These are phyloP conservation scores for Schizophyllum commune DNA, from an alignment of 1,284 basidiomycete species.

Conservation along the genomic window DNA sequence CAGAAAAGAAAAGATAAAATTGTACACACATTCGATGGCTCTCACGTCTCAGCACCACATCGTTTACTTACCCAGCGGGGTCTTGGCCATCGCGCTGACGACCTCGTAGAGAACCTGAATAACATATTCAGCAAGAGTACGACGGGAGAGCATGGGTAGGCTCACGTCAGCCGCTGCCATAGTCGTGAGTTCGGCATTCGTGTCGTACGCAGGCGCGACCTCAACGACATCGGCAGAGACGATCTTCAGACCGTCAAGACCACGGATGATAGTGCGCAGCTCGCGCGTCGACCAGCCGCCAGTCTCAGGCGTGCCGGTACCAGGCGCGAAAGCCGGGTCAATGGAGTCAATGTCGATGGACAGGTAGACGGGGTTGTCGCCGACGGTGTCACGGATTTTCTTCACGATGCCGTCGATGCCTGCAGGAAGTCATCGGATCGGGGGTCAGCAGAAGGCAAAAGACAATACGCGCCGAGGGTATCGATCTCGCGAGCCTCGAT, in stretches of 20 bases:
- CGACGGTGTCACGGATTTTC: slow-evolving; percentile 16
- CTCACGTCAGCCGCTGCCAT: slow-evolving; percentile 68
- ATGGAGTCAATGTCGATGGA: slow-evolving; percentile 70
- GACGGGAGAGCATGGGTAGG: too few species aligned
- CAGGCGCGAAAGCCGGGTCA: slow-evolving; percentile 74
- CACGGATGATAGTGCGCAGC: slow-evolving; percentile 64
- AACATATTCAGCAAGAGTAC: background rate
- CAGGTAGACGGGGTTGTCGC: slow-evolving; percentile 22
- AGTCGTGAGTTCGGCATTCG: slow-evolving; percentile 70
- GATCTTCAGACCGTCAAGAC: slow-evolving; percentile 64
- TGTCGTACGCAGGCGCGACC: slow-evolving; percentile 71
- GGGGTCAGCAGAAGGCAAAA: background rate
- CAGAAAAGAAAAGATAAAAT: too few species aligned
- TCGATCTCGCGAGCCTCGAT: slow-evolving; percentile 14
- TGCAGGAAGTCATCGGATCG: slow-evolving; percentile 16
- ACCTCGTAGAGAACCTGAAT: slow-evolving; percentile 51
- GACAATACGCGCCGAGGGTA: slow-evolving; percentile 13
- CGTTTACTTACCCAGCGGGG: slow-evolving; percentile 46
- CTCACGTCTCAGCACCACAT: too few species aligned
- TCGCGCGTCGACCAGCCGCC: slow-evolving; percentile 78
- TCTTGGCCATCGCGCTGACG: slow-evolving; percentile 72
- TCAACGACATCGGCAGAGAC: slow-evolving; percentile 79
- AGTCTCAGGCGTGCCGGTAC: slow-evolving; percentile 60
- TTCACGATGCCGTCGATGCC: slow-evolving; percentile 32
- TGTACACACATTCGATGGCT: too few species aligned